Conservation (phyloP, 73 alveolate species). For the Tetrahymena malaccensis region DNA sequence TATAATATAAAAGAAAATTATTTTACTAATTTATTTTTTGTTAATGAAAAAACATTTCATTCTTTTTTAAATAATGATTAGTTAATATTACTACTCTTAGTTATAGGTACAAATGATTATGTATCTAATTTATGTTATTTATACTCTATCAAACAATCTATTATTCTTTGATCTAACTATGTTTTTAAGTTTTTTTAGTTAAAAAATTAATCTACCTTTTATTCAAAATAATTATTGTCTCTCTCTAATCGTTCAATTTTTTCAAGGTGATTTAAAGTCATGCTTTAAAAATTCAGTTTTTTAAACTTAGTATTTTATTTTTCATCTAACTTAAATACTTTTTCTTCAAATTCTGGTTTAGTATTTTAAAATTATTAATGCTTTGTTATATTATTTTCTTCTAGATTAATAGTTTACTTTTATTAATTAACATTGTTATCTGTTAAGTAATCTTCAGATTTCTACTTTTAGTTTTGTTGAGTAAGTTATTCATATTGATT, state of each 20-base stretch:
- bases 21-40: too few relatives aligned
- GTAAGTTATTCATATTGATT: too few relatives aligned
- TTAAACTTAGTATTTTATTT: too few relatives aligned
- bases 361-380: too few relatives aligned
- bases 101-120: neutral
- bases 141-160: neutral
- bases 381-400: neutral
- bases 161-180: neutral
- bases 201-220: neutral
- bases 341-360: neutral
- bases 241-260: neutral
- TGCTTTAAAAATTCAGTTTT: neutral
- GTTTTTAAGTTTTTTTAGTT: neutral
- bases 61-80: too few relatives aligned
- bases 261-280: neutral
- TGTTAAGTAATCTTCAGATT: neutral
- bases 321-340: neutral
- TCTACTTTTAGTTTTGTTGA: neutral
- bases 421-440: neutral
- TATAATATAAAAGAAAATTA: too few relatives aligned
- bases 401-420: neutral
- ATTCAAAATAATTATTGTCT: neutral
- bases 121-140: neutral
- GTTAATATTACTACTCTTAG: too few relatives aligned
- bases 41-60: too few relatives aligned